These are phyloP conservation scores for Clarireedia hainanense DNA, from an alignment of 2,329 filamentous ascomycete genomes.

Conservation along the genomic window DNA sequence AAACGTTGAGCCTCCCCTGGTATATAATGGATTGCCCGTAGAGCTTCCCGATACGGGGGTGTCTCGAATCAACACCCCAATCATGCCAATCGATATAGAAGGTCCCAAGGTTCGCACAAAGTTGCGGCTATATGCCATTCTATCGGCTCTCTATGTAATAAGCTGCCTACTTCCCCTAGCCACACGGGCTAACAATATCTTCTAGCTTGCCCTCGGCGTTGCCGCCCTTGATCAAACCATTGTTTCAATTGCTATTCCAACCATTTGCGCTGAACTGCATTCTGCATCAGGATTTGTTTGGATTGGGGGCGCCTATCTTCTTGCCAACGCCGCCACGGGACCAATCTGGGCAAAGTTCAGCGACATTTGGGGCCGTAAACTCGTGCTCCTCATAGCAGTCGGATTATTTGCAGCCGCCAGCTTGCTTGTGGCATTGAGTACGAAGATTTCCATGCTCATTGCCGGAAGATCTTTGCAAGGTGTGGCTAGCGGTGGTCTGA, in stretches of 20 bases:
- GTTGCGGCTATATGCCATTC: constrained; percentile 21
- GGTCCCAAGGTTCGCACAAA: constrained; percentile 20
- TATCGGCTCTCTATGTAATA: constrained; percentile 22
- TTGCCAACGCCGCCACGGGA: constrained; percentile 45
- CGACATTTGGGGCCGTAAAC: not conserved
- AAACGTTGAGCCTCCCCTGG: not conserved
- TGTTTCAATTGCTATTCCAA: constrained; percentile 33
- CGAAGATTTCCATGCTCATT: constrained; percentile 54
- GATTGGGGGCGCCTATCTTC: constrained; percentile 42
- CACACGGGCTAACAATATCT: not conserved
- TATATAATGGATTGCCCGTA: not conserved
- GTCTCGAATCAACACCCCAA: not conserved
- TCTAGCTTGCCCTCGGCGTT: constrained; percentile 11
- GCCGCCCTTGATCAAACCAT: constrained; percentile 31
- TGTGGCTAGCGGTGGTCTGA: constrained; percentile 48
- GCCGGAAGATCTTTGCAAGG: constrained; percentile 55
- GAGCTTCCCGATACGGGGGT: not conserved
- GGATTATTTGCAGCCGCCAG: constrained; percentile 22
- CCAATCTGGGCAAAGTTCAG: constrained; percentile 13
- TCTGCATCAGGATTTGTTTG: constrained; percentile 42
- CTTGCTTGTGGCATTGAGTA: constrained; percentile 48
- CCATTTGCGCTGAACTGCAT: constrained; percentile 34
- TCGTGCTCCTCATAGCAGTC: not conserved
- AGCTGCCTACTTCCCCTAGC: not conserved
- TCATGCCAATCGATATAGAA: constrained; percentile 16